Evolutionary conservation across 176 grass and related monocot genomes (phyloP).

Genomic region (Oryza longistaminata): DNA sequence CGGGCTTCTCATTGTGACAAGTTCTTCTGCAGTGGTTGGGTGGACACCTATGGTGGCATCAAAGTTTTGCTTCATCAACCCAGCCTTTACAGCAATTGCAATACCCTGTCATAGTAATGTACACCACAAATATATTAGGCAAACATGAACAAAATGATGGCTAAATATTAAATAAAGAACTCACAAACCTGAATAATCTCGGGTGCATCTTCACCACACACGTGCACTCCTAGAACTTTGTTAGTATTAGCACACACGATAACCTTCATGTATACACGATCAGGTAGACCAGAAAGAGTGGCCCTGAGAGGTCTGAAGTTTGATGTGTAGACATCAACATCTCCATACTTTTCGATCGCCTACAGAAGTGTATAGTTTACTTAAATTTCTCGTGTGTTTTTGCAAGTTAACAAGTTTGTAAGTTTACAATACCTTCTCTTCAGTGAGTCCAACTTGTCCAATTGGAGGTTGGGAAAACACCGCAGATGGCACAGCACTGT

Average conservation of each 20-base stretch:
- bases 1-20: conserved; percentile 72
- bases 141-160: neutral
- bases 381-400: neutral
- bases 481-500: conserved; percentile 73
- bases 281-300: conserved; percentile 78
- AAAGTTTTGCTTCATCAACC: conserved; percentile 73
- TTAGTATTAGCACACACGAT: conserved; percentile 69
- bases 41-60: conserved; percentile 77
- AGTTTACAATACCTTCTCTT: conserved; percentile 54
- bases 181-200: conserved; percentile 78
- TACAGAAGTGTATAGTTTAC: conserved; percentile 14
- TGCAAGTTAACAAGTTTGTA: neutral
- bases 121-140: conserved; percentile 6
- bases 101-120: conserved; percentile 45
- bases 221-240: conserved; percentile 74
- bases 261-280: conserved; percentile 70
- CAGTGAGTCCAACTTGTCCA: conserved; percentile 78
- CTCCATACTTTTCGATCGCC: conserved; percentile 61
- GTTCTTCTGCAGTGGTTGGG: conserved; percentile 70
- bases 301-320: conserved; percentile 82
- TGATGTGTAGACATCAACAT: conserved; percentile 64
- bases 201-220: conserved; percentile 81
- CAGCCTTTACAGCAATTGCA: conserved; percentile 86
- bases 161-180: neutral
- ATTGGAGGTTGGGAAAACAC: conserved; percentile 86